Evolutionary conservation across 805 yeast genomes (phyloP).

Genomic region (Myxozyma vanderwaltii): DNA sequence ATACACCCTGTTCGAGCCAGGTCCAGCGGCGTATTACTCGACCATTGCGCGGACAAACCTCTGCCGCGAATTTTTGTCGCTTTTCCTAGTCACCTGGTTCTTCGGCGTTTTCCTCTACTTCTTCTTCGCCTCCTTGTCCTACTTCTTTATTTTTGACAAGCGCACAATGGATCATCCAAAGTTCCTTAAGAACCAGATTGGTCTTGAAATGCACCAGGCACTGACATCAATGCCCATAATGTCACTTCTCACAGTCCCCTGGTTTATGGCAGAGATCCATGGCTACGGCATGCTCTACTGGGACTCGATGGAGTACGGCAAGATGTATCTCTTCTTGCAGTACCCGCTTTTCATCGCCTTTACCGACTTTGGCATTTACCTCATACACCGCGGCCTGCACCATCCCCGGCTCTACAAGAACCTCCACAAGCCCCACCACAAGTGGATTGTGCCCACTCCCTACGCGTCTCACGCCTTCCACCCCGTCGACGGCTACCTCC

Average conservation of each 20-base stretch:
- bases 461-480: slow-evolving; percentile 98
- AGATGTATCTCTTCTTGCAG: slow-evolving; percentile 68
- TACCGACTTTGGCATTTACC: slow-evolving; percentile 90
- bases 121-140: slow-evolving; percentile 73
- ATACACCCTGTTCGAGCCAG: slow-evolving; percentile 23
- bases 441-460: slow-evolving; percentile 98
- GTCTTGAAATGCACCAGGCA: slow-evolving; percentile 79
- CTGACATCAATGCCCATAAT: slow-evolving; percentile 80
- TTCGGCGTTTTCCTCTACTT: slow-evolving; percentile 89
- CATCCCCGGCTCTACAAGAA: slow-evolving; percentile 86
- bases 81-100: slow-evolving; percentile 68
- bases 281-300: slow-evolving; percentile 83
- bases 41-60: slow-evolving; percentile 70
- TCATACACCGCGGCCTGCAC: slow-evolving; percentile 90
- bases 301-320: slow-evolving; percentile 64
- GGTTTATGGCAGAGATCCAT: slow-evolving; percentile 79
- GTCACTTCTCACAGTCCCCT: slow-evolving; percentile 86
- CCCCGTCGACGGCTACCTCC: slow-evolving; percentile 94
- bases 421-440: slow-evolving; percentile 96
- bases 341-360: slow-evolving; percentile 81
- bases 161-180: slow-evolving; percentile 94
- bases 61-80: slow-evolving; percentile 67
- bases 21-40: slow-evolving; percentile 46
- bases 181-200: slow-evolving; percentile 90
- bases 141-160: slow-evolving; percentile 77